These are phyloP conservation scores for Colletotrichum kahawae DNA, from an alignment of 2,329 filamentous ascomycete genomes.

Conservation along the genomic window DNA sequence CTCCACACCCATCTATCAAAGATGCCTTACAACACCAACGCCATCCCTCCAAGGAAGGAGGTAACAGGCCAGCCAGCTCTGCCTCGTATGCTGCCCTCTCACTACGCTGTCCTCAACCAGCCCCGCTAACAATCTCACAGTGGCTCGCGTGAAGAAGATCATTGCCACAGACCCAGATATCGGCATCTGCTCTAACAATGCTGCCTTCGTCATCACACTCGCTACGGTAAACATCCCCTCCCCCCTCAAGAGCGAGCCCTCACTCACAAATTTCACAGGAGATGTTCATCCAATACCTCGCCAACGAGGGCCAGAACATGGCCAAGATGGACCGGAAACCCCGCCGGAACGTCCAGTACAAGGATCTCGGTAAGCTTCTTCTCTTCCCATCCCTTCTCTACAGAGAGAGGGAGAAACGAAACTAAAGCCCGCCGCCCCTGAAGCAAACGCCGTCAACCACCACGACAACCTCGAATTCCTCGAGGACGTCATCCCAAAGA, in stretches of 20 bases:
- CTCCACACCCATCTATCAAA: constrained; percentile 11
- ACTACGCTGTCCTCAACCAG: neutral
- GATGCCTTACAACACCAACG: constrained; percentile 92
- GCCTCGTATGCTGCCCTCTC: constrained; percentile 66
- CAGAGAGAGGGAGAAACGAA: neutral
- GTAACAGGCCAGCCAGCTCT: constrained; percentile 85
- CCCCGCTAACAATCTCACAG: constrained; percentile 49
- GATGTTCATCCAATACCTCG: constrained; percentile 93
- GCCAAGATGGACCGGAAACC: constrained; percentile 92
- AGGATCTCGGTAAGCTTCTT: constrained; percentile 75
- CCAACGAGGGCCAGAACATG: constrained; percentile 83
- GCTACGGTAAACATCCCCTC: constrained; percentile 67
- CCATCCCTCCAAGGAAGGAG: constrained; percentile 80
- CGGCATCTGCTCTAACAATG: constrained; percentile 86
- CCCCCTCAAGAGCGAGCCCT: neutral
- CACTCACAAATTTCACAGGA: constrained; percentile 60
- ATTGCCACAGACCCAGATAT: constrained; percentile 88
- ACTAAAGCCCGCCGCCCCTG: neutral
- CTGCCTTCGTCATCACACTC: constrained; percentile 90
- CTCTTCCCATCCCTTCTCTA: neutral
- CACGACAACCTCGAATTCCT: constrained; percentile 96
- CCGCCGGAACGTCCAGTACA: constrained; percentile 92
- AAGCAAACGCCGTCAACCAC: constrained; percentile 83
- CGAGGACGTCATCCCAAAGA: constrained; percentile 87
- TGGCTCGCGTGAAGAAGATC: constrained; percentile 95